Base-by-base conservation (phyloP, 192 early-diverging fungal species). In the Umbelopsis ramanniana region DNA sequence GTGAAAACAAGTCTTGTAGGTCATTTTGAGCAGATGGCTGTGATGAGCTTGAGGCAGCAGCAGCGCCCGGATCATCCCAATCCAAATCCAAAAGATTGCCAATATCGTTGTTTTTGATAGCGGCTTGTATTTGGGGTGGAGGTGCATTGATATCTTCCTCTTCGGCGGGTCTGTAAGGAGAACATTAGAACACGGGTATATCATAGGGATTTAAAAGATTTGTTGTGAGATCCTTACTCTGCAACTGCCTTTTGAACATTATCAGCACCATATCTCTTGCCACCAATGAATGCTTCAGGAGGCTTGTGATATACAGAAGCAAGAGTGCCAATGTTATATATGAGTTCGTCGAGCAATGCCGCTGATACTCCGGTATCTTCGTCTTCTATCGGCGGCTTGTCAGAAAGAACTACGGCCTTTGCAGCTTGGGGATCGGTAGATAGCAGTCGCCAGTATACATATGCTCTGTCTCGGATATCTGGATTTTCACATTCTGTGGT, bases 281-380 rank as follows among this genome's bases (percentile, higher is more conserved):
- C 81, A 52, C 87, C 87, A 73, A 91, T 90, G 69, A 99, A 93
- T 23, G 90, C 84, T 46, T 84, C 85, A 0, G 94, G 89, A 10
- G 96, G 91, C 74, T 94, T 96, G 77, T 99, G 97, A 75, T 96
- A 94, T n/a, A 99, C 96, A 15, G 95, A 96, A 2, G 97, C 94
- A 40, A 99, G 80, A 35, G 91, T 88, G 12, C 89, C 91, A 55
- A 99, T 94, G 76, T 98, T 92, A 66, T 81, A 84, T 54, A 98
- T 83, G 45, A 99, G 84, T 73, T 97, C 94, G 46, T 97, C 93
- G 55, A 98, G 85, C 10, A 98, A 81, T 38, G 85, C 78, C 17
- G 90, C 82, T 33, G 90, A 87, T 46, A 99, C 82, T 33, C 85
- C 84, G 54, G 74, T 79, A 38, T 74, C 84, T 55, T 96, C 91